A percentile compares a stretch with the other conserved stretches of the same genome.
These are phyloP conservation scores for Protostelium mycophagum DNA, from an alignment of 78 protist species.

Conservation along the genomic window DNA sequence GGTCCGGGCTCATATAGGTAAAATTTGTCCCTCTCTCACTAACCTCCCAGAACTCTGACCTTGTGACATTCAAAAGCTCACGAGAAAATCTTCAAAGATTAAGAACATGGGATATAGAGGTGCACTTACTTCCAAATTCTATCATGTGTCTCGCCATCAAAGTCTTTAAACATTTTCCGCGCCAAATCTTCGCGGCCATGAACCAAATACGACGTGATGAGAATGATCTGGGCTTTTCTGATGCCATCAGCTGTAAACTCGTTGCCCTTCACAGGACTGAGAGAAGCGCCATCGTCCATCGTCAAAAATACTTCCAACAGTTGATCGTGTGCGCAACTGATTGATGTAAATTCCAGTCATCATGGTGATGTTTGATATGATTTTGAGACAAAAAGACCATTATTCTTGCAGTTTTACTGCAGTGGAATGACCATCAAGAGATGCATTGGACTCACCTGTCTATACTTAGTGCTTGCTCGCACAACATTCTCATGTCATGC, in stretches of 20 bases:
- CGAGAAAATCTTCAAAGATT: neutral
- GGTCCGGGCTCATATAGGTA: neutral
- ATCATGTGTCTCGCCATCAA: neutral
- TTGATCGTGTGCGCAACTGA: conserved; percentile 9
- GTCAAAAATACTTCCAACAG: conserved; percentile 4
- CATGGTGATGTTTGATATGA: neutral
- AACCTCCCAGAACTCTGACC: conserved; percentile 3
- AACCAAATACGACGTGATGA: neutral
- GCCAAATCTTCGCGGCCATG: neutral
- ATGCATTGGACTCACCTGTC: neutral
- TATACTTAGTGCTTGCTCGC: neutral
- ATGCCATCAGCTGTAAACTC: neutral
- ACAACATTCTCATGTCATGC: conserved; percentile 9
- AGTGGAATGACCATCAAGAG: too few relatives aligned
- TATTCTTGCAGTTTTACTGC: too few relatives aligned
- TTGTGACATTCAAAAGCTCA: neutral
- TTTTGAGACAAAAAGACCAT: too few relatives aligned
- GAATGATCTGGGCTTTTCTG: conserved; percentile 14
- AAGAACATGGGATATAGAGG: neutral
- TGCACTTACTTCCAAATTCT: neutral
- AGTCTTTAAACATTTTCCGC: neutral
- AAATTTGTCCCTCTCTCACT: conserved; percentile 2
- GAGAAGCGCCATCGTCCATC: neutral
- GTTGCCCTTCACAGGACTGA: neutral
- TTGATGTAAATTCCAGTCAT: neutral